phyloP scores from a whole-genome alignment of 768 basidiomycete species.

The Clathrus columnatus region DNA sequence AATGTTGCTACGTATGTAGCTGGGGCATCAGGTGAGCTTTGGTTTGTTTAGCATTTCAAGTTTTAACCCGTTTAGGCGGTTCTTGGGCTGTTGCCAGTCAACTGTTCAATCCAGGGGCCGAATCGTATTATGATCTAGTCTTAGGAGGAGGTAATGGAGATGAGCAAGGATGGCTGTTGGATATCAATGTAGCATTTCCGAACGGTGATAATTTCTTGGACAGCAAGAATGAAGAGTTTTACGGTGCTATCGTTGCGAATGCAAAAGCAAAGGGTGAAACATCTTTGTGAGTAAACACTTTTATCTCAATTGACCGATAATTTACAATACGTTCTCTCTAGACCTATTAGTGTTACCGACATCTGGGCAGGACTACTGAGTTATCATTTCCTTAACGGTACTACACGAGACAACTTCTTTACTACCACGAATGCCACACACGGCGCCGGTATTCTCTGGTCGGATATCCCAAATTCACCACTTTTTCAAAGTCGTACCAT shows the following conservation, averaged over 20 bases:
- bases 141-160: conserved; percentile 39
- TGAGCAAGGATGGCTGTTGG: conserved; percentile 47
- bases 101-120: conserved; percentile 54
- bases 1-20: conserved; percentile 65
- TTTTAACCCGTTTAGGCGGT: conserved; percentile 34
- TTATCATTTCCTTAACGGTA: conserved; percentile 68
- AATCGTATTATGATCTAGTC: conserved; percentile 42
- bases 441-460: conserved; percentile 65
- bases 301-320: background rate
- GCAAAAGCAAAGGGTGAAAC: conserved; percentile 46
- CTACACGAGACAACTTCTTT: conserved; percentile 46
- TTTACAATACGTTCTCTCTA: background rate
- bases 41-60: conserved; percentile 2
- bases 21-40: conserved; percentile 52
- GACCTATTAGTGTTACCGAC: conserved; percentile 50
- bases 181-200: conserved; percentile 47
- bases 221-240: conserved; percentile 41
- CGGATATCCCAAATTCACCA: conserved; percentile 42
- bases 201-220: conserved; percentile 41
- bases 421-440: conserved; percentile 39
- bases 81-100: conserved; percentile 63
- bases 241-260: conserved; percentile 44
- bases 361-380: conserved; percentile 57
- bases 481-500: conserved; percentile 40
- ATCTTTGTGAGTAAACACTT: conserved; percentile 37